Percentiles rank a stretch among this genome's conserved stretches.
Conservation (phyloP, 2,329 filamentous ascomycete species). For the Aspergillus caelatus region DNA sequence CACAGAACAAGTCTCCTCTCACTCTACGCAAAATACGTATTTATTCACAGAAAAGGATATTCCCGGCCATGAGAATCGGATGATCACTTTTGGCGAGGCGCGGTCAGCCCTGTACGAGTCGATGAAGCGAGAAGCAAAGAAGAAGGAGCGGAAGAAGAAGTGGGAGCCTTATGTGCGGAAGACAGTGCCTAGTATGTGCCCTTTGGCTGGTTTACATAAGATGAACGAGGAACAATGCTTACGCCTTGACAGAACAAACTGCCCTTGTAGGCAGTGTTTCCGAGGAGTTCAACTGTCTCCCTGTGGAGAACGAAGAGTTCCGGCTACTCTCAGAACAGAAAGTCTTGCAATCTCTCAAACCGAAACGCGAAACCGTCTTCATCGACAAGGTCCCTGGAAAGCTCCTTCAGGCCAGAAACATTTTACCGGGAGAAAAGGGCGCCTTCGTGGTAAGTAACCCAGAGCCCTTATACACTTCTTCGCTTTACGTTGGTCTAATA, state of each 20-base stretch:
- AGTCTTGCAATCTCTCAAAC: slow-evolving; percentile 62
- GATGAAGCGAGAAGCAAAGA: slow-evolving; percentile 48
- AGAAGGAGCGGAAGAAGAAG: slow-evolving; percentile 54
- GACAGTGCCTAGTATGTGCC: slow-evolving; percentile 71
- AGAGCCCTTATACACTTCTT: background rate
- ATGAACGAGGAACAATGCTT: slow-evolving; percentile 5
- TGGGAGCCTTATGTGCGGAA: slow-evolving; percentile 60
- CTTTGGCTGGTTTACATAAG: background rate
- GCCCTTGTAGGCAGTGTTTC: slow-evolving; percentile 71
- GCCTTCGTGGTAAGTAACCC: slow-evolving; percentile 45
- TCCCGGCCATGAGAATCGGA: slow-evolving; percentile 66
- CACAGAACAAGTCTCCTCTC: slow-evolving; percentile 36
- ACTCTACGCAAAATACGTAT: slow-evolving; percentile 75
- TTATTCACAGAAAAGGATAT: slow-evolving; percentile 94
- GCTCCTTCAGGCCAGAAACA: slow-evolving; percentile 63
- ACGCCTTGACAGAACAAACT: slow-evolving; percentile 68
- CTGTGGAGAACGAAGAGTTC: slow-evolving; percentile 72
- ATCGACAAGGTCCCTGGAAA: slow-evolving; percentile 48
- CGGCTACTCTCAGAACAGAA: slow-evolving; percentile 62
- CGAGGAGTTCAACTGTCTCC: slow-evolving; percentile 75
- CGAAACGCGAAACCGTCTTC: slow-evolving; percentile 59
- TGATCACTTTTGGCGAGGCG: slow-evolving; percentile 46
- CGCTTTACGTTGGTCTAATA: slow-evolving; percentile 20
- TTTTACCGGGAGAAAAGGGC: slow-evolving; percentile 46
- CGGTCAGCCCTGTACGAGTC: slow-evolving; percentile 51